phyloP scores from a whole-genome alignment of 371 early-diverging fungal species.

The Apophysomyces sp. region DNA sequence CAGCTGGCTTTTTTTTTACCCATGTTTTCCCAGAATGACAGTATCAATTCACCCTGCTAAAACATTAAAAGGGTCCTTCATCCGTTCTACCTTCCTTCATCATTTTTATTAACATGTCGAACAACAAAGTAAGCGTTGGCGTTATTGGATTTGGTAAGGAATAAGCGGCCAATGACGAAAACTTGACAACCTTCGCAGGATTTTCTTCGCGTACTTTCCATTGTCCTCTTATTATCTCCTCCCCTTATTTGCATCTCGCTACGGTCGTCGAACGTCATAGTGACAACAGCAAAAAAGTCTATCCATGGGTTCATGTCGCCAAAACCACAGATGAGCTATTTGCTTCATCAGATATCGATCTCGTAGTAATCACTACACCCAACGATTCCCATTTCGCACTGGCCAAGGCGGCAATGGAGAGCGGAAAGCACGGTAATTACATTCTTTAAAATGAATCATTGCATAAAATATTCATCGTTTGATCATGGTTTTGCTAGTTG shows the following conservation, averaged over 20 bases:
- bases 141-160: conserved; percentile 71
- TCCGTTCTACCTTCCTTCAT: neutral
- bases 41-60: neutral
- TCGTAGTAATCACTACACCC: conserved; percentile 76
- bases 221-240: conserved; percentile 64
- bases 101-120: neutral
- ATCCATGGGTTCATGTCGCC: conserved; percentile 54
- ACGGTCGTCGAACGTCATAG: conserved; percentile 62
- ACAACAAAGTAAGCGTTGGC: conserved; percentile 60
- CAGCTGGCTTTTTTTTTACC: neutral
- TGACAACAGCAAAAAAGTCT: conserved; percentile 39
- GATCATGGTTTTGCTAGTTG: conserved; percentile 21
- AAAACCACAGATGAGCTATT: conserved; percentile 59
- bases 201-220: conserved; percentile 60
- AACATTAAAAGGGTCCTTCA: neutral
- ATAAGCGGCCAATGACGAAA: neutral
- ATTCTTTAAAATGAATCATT: neutral
- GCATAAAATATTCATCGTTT: neutral
- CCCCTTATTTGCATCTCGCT: conserved; percentile 50
- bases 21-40: neutral
- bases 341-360: conserved; percentile 52
- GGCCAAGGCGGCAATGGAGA: conserved; percentile 59
- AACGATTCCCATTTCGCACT: conserved; percentile 67
- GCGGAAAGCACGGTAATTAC: conserved; percentile 62
- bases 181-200: conserved; percentile 10